Conservation (phyloP, 176 grass and related monocot species). For the Canna indica region DNA sequence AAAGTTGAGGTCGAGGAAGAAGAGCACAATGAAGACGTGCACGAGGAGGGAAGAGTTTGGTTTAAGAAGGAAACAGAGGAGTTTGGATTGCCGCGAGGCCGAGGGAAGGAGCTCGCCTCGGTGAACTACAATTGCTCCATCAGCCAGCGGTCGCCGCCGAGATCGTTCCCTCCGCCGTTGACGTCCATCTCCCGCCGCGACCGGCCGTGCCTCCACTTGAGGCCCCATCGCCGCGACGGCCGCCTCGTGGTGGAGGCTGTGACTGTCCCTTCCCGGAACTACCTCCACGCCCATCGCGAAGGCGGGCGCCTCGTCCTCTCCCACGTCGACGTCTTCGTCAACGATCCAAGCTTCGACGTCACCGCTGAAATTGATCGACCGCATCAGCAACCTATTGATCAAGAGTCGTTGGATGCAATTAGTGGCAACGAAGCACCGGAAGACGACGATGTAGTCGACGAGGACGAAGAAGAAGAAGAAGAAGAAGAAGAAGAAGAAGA, state of each 20-base stretch:
- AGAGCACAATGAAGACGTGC: neutral
- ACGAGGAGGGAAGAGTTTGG: neutral
- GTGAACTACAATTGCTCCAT: conserved; percentile 75
- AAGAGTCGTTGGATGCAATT: neutral
- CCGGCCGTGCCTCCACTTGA: conserved; percentile 68
- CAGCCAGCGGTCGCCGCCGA: conserved; percentile 25
- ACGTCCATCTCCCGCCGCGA: conserved; percentile 65
- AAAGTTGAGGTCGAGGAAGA: conserved; percentile 15
- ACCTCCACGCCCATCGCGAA: conserved; percentile 64
- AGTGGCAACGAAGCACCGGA: neutral
- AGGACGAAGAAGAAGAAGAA: conserved; percentile 12
- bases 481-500: conserved; percentile 30
- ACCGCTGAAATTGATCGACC: neutral
- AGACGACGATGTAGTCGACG: neutral
- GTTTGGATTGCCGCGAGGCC: neutral
- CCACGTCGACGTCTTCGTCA: conserved; percentile 49
- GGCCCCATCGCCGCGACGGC: conserved; percentile 48
- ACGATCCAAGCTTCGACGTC: conserved; percentile 10
- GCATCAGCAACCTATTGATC: neutral
- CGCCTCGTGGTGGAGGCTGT: conserved; percentile 74
- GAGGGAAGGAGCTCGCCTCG: conserved; percentile 23
- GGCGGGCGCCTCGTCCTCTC: conserved; percentile 65
- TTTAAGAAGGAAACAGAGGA: conserved; percentile 9
- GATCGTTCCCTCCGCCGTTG: conserved; percentile 63
- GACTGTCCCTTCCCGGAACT: conserved; percentile 51